These are phyloP conservation scores for Aspergillus candidus DNA, from an alignment of 2,329 filamentous ascomycete species.

Conservation along the genomic window DNA sequence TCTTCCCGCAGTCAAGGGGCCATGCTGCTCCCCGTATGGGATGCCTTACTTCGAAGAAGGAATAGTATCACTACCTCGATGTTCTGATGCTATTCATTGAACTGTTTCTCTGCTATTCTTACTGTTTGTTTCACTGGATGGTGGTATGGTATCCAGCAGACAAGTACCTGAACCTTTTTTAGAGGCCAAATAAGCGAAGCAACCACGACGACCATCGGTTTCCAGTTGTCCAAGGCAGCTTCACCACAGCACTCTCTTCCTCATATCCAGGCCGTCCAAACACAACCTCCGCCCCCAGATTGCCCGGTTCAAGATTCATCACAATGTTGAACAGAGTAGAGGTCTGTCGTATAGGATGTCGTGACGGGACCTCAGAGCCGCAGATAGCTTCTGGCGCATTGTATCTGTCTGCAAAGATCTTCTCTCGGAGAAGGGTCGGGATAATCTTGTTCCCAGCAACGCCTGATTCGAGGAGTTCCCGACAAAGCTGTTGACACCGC, in stretches of 20 bases:
- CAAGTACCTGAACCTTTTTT: no score
- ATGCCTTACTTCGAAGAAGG: no score
- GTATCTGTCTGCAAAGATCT: constrained; percentile 32
- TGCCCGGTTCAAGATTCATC: constrained; percentile 24
- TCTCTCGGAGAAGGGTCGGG: constrained; percentile 20
- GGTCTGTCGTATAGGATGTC: constrained; percentile 22
- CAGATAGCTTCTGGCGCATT: constrained; percentile 35
- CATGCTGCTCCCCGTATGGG: no score
- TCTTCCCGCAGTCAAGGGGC: no score
- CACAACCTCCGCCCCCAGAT: constrained; percentile 29
- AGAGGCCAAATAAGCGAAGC: no score
- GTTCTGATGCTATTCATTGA: no score
- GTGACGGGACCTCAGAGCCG: constrained; percentile 23
- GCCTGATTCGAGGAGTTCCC: constrained; percentile 16
- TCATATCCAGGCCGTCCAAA: constrained; percentile 26
- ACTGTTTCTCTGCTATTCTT: no score
- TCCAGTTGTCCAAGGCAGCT: constrained; percentile 19
- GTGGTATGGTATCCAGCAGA: no score
- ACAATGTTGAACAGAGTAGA: constrained; percentile 35
- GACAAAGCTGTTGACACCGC: constrained; percentile 20
- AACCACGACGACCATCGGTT: no score
- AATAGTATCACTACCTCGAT: no score
- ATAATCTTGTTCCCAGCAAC: constrained; percentile 19
- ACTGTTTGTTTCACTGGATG: no score
- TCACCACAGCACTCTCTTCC: constrained; percentile 21